Conservation (phyloP, 345 rosid species). For the Lagerstroemia speciosa region DNA sequence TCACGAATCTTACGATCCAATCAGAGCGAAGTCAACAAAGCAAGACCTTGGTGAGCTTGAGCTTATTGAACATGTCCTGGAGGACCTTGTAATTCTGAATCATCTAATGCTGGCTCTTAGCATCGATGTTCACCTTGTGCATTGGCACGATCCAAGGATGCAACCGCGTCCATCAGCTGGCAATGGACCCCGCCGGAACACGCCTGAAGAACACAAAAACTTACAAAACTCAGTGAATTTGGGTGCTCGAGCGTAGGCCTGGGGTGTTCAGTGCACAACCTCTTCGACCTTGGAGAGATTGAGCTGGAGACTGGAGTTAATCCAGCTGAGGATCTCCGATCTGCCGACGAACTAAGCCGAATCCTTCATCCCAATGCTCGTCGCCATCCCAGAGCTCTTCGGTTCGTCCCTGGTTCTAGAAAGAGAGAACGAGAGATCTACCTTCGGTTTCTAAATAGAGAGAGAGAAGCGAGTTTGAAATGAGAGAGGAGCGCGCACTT, state of each 20-base stretch:
- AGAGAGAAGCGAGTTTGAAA: conserved; percentile 21
- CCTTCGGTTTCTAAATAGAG: neutral
- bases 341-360: conserved; percentile 86
- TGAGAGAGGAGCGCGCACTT: conserved; percentile 34
- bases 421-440: conserved; percentile 2
- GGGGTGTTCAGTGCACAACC: conserved; percentile 21
- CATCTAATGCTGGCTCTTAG: conserved; percentile 95
- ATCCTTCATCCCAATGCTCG: conserved; percentile 93
- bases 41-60: conserved; percentile 81
- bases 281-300: conserved; percentile 96
- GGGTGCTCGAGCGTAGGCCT: neutral
- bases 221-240: neutral
- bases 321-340: conserved; percentile 94
- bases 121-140: conserved; percentile 97
- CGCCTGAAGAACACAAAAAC: conserved; percentile 37
- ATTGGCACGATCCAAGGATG: conserved; percentile 91
- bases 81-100: conserved; percentile 94
- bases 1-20: neutral
- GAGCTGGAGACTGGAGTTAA: conserved; percentile 82
- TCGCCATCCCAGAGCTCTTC: conserved; percentile 34
- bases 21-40: neutral
- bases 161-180: conserved; percentile 80
- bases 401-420: neutral
- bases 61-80: conserved; percentile 93
- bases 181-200: conserved; percentile 91